Conservation (phyloP, 176 grass and related monocot genomes). For the Juncus effusus region DNA sequence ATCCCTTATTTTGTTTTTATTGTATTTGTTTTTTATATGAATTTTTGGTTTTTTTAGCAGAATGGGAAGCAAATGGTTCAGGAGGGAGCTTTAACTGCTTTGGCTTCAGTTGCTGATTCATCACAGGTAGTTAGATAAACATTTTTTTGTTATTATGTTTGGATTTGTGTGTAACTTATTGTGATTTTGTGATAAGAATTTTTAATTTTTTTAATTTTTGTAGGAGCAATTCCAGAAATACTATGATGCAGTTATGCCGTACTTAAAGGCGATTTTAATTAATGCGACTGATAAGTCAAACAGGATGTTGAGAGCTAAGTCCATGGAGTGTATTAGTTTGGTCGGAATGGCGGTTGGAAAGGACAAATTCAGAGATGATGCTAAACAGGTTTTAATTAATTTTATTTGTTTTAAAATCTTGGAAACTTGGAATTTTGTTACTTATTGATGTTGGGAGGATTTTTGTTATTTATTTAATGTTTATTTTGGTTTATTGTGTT, state of each 20-base stretch:
- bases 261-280: conserved; percentile 93
- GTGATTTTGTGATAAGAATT: conserved; percentile 3
- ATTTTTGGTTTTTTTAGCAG: conserved; percentile 30
- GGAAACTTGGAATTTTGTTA: background rate
- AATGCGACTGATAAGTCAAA: conserved; percentile 99
- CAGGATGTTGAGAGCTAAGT: conserved; percentile 95
- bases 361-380: conserved; percentile 96
- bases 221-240: conserved; percentile 98
- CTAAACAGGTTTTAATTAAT: conserved; percentile 69
- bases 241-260: conserved; percentile 98
- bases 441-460: background rate
- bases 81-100: conserved; percentile 92
- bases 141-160: background rate
- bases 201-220: conserved; percentile 17
- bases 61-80: conserved; percentile 99
- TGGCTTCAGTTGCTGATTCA: conserved; percentile 98
- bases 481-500: conserved; percentile 18
- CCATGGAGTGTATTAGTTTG: conserved; percentile 99
- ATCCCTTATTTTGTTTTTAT: conserved; percentile 11
- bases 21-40: conserved; percentile 17
- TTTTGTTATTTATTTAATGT: conserved; percentile 18
- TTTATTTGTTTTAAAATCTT: background rate
- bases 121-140: conserved; percentile 56
- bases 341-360: conserved; percentile 99
- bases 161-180: conserved; percentile 18